Percentiles rank a stretch among this genome's conserved stretches.
phyloP scores from a whole-genome alignment of 257 asterid genomes.

The Capsicum baccatum region DNA sequence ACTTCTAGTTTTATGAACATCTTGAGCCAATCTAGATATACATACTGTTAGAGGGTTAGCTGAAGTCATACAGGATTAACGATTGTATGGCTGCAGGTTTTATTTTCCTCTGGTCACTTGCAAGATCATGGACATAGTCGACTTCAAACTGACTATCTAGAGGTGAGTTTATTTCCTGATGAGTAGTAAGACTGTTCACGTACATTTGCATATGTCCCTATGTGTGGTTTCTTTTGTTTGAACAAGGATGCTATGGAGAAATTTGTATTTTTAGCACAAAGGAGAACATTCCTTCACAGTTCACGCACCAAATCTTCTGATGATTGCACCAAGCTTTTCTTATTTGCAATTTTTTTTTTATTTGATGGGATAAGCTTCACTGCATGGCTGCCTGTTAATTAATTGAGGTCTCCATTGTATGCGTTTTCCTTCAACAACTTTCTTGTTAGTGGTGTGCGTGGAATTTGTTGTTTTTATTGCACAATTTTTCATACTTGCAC shows the following conservation, averaged over 20 bases:
- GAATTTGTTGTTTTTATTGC: constrained; percentile 12
- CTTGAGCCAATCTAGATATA: not conserved
- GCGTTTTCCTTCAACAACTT: not conserved
- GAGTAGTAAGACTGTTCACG: constrained; percentile 15
- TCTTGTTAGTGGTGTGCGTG: not conserved
- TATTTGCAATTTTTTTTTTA: too few relatives aligned
- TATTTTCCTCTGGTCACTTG: constrained; percentile 60
- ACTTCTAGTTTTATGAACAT: not conserved
- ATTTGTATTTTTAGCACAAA: not conserved
- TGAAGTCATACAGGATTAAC: constrained; percentile 14
- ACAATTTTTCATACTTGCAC: not conserved
- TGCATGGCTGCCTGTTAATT: not conserved
- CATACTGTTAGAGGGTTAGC: not conserved
- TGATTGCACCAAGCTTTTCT: not conserved
- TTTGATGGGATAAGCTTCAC: not conserved
- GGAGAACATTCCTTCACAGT: not conserved
- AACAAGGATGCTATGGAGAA: not conserved
- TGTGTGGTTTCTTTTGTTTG: not conserved
- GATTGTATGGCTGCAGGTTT: constrained; percentile 53
- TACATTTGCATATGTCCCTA: not conserved
- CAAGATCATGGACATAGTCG: constrained; percentile 68
- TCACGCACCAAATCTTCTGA: not conserved
- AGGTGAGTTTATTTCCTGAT: constrained; percentile 53
- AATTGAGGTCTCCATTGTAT: not conserved
- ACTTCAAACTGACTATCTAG: constrained; percentile 77